Evolutionary conservation across 345 rosid species (phyloP).

Genomic region (Aethionema arabicum): DNA sequence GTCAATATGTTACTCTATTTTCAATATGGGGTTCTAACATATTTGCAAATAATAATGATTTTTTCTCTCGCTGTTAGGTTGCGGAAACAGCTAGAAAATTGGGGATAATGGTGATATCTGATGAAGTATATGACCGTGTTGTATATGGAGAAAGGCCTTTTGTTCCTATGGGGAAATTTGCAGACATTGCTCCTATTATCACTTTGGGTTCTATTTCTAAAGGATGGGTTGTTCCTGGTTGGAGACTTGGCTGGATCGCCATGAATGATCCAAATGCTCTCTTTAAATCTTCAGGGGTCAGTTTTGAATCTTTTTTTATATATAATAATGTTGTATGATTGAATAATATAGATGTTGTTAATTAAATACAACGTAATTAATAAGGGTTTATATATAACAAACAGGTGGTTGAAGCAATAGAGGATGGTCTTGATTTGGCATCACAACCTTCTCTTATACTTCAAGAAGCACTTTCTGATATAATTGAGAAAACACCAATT

Average conservation of each 20-base stretch:
- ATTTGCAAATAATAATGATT: not conserved
- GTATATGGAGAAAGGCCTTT: slow-evolving; percentile 47
- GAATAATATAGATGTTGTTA: too few species aligned
- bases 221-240: slow-evolving; percentile 56
- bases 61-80: slow-evolving; percentile 29
- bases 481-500: slow-evolving; percentile 52
- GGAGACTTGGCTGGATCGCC: slow-evolving; percentile 62
- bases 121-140: slow-evolving; percentile 49
- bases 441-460: slow-evolving; percentile 45
- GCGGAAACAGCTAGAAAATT: slow-evolving; percentile 56
- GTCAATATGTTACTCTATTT: too few species aligned
- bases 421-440: slow-evolving; percentile 35
- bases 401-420: slow-evolving; percentile 48
- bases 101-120: slow-evolving; percentile 49
- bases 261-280: slow-evolving; percentile 41
- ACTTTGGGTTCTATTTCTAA: slow-evolving; percentile 62
- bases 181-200: slow-evolving; percentile 47
- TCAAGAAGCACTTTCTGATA: slow-evolving; percentile 65
- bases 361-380: too few species aligned
- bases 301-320: not conserved
- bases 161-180: slow-evolving; percentile 50
- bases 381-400: not conserved
- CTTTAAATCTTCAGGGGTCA: slow-evolving; percentile 40
- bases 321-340: too few species aligned
- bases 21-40: too few species aligned